Evolutionary conservation across 1,284 basidiomycete species (phyloP).

Genomic region (Microbotryomycetes sp.): DNA sequence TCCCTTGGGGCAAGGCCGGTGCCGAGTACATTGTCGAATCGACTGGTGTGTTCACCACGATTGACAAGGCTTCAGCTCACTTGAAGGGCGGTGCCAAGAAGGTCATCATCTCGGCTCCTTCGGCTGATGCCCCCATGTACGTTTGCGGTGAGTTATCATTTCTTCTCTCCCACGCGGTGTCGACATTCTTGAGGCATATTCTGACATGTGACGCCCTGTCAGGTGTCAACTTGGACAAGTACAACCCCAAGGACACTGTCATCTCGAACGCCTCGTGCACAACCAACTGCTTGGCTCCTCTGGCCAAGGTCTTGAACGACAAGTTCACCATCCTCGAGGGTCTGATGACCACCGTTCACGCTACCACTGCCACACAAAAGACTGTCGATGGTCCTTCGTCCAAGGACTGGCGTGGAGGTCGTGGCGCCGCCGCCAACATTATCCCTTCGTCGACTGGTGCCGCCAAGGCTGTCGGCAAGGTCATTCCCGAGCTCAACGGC

Average conservation of each 20-base stretch:
- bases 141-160: constrained; percentile 38
- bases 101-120: constrained; percentile 99
- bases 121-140: constrained; percentile 93
- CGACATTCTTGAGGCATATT: constrained; percentile 39
- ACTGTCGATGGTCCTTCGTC: constrained; percentile 93
- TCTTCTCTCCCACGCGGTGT: constrained; percentile 51
- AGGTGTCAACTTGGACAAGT: constrained; percentile 93
- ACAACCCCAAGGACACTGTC: constrained; percentile 85
- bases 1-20: constrained; percentile 73
- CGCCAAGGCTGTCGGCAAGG: constrained; percentile 95
- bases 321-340: constrained; percentile 91
- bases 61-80: constrained; percentile 77
- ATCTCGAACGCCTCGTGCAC: constrained; percentile 99
- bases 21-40: constrained; percentile 96
- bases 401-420: constrained; percentile 88
- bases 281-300: constrained; percentile 97
- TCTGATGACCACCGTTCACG: constrained; percentile 98
- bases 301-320: constrained; percentile 98
- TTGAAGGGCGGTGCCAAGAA: constrained; percentile 99
- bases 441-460: constrained; percentile 99
- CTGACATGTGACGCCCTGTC: constrained; percentile 5
- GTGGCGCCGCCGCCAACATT: constrained; percentile 95
- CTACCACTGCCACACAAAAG: constrained; percentile 83
- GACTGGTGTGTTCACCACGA: constrained; percentile 99
- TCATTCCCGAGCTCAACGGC: constrained; percentile 94